Base-by-base conservation (phyloP, 768 basidiomycete species). In the Tulasnella sp. region DNA sequence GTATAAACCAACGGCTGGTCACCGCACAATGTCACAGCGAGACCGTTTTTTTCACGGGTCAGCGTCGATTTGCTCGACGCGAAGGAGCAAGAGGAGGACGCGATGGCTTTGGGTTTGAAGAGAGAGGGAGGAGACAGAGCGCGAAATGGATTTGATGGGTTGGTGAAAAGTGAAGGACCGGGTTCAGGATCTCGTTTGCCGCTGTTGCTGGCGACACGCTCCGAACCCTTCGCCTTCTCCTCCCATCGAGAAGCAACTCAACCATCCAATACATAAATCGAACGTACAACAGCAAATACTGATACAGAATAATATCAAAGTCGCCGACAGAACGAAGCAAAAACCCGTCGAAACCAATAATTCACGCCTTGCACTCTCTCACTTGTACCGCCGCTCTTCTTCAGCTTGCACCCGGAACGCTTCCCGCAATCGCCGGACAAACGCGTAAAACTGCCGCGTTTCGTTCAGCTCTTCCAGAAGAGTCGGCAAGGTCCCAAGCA, bases 381-480 rank as follows among this genome's bases (percentile, higher is more conserved):
- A 40, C 69, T 58, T 72, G 45, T 64, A 38, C n/a, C 78, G 68
- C 38, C 71, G 40, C 77, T 78, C 78, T 2, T 78, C 78, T 37
- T 52, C 67, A 25, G 69, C 76, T 39, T 78, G 71, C 49, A 54
- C 70, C 17, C 37, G 52, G 72, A 81, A 81, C 3, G 81, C 79
- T 34, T 77, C 58, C 31, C 92, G 87, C 39, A 91, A 87, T 71
- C 85, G 83, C 74, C 87, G 88, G 73, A 96, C 89, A 81, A 97
- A 96, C 1, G 80, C 82, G 79, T 89, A 91, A 2, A 96, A 83
- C 73, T 95, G 89, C 40, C 88, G 83, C 3, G 90, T 88, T 29
- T 88, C 87, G 80, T 93, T 94, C 54, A 96, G 87, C 38, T 87
- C 86, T 68, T 88, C 89, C 36, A 96, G 84, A 8, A 96, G 84